These are phyloP conservation scores for Cynanchum wilfordii DNA, from an alignment of 257 asterid species.

Conservation along the genomic window DNA sequence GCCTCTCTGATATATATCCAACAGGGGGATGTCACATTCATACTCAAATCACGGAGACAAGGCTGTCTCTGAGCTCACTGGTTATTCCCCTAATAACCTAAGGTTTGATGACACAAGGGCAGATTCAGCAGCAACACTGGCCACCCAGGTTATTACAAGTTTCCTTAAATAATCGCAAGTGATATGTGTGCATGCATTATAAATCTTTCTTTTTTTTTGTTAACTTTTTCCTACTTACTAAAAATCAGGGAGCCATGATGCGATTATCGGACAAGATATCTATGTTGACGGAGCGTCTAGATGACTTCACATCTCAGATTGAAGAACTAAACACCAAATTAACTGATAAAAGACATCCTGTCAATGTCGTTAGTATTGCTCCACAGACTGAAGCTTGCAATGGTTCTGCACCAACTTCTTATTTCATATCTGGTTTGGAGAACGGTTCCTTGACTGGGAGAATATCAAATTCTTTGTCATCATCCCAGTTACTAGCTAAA, in stretches of 20 bases:
- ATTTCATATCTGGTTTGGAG: slow-evolving; percentile 73
- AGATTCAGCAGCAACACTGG: slow-evolving; percentile 37
- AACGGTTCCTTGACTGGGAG: slow-evolving; percentile 76
- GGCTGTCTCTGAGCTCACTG: slow-evolving; percentile 38
- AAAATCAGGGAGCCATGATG: slow-evolving; percentile 49
- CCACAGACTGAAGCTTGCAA: slow-evolving; percentile 58
- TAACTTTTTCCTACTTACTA: not conserved
- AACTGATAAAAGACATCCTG: slow-evolving; percentile 42
- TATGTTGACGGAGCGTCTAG: slow-evolving; percentile 76
- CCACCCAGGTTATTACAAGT: slow-evolving; percentile 41
- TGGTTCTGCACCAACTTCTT: slow-evolving; percentile 82
- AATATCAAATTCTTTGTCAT: slow-evolving; percentile 68
- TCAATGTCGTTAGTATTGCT: slow-evolving; percentile 44
- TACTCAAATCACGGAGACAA: slow-evolving; percentile 65
- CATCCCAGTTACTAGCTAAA: slow-evolving; percentile 56
- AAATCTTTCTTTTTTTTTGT: not conserved
- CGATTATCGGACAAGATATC: slow-evolving; percentile 90
- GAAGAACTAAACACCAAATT: slow-evolving; percentile 78
- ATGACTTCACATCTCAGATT: slow-evolving; percentile 69
- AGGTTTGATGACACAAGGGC: slow-evolving; percentile 48
- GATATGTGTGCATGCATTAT: not conserved
- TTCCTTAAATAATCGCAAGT: not conserved
- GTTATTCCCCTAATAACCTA: slow-evolving; percentile 22
- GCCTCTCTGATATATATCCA: slow-evolving; percentile 7
- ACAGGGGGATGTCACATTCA: slow-evolving; percentile 86